Conservation (phyloP, 495 filamentous ascomycete species). For the Pyrenula massariospora region DNA sequence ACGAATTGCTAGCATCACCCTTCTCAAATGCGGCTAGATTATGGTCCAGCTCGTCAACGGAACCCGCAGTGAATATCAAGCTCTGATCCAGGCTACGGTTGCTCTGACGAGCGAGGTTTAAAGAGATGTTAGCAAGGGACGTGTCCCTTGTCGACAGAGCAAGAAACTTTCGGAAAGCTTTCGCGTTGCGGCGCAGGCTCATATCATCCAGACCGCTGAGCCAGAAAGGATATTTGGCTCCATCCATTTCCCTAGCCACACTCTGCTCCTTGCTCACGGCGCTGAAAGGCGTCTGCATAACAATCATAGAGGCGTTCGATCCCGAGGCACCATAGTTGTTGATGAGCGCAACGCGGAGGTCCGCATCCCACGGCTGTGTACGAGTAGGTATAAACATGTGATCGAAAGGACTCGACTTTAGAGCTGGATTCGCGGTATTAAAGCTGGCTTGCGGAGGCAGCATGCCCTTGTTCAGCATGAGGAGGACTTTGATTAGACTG, state of each 20-base stretch:
- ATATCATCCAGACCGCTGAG: background rate
- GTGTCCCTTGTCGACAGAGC: background rate
- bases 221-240: constrained; percentile 5
- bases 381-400: constrained; percentile 20
- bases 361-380: constrained; percentile 12
- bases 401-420: constrained; percentile 17
- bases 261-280: background rate
- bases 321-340: constrained; percentile 44
- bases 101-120: constrained; percentile 21
- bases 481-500: constrained; percentile 27
- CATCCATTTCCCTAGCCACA: background rate
- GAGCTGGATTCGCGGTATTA: constrained; percentile 25
- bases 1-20: constrained; percentile 1
- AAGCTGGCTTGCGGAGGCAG: constrained; percentile 25
- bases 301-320: constrained; percentile 32
- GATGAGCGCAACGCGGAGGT: constrained; percentile 17
- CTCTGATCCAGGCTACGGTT: constrained; percentile 20
- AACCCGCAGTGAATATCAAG: constrained; percentile 16
- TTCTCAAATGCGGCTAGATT: constrained; percentile 6
- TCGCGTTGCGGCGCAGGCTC: background rate
- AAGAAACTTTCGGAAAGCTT: background rate
- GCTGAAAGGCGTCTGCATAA: constrained; percentile 4
- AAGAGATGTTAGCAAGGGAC: constrained; percentile 20
- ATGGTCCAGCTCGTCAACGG: constrained; percentile 19
- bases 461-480: constrained; percentile 28